These are phyloP conservation scores for Mycosphaerella sp. DNA, from an alignment of 2,329 filamentous ascomycete genomes.

Conservation along the genomic window DNA sequence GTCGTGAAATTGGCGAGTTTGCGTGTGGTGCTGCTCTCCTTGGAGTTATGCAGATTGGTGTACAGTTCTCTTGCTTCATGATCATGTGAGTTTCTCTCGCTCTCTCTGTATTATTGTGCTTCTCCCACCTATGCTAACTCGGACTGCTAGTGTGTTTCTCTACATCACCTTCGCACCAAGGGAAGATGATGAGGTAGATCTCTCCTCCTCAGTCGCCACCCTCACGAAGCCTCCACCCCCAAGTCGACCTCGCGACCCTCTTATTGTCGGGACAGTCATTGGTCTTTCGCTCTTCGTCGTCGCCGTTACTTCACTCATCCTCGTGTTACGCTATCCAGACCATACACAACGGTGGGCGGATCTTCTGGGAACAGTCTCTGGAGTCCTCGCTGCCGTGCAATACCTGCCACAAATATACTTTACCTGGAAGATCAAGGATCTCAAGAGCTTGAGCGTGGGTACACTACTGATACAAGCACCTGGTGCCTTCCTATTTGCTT, in stretches of 20 bases:
- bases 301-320: constrained; percentile 56
- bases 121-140: too few species aligned
- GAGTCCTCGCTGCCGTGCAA: constrained; percentile 74
- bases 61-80: constrained; percentile 87
- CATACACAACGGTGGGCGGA: constrained; percentile 76
- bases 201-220: constrained; percentile 34
- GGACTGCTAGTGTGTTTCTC: constrained; percentile 64
- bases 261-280: constrained; percentile 66
- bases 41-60: constrained; percentile 83
- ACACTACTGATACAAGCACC: constrained; percentile 99
- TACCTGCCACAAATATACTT: constrained; percentile 95
- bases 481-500: constrained; percentile 82
- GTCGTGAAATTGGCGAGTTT: constrained; percentile 69
- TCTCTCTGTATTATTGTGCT: too few species aligned
- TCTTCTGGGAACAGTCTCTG: constrained; percentile 71
- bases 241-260: constrained; percentile 64
- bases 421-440: constrained; percentile 76
- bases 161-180: constrained; percentile 86
- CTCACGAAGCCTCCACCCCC: constrained; percentile 50
- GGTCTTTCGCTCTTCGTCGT: constrained; percentile 69
- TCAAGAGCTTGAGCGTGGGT: constrained; percentile 85
- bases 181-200: constrained; percentile 26
- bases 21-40: constrained; percentile 81
- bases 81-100: constrained; percentile 61
- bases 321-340: constrained; percentile 59